phyloP scores from a whole-genome alignment of 495 filamentous ascomycete species.

The Lineolata rhizophorae region DNA sequence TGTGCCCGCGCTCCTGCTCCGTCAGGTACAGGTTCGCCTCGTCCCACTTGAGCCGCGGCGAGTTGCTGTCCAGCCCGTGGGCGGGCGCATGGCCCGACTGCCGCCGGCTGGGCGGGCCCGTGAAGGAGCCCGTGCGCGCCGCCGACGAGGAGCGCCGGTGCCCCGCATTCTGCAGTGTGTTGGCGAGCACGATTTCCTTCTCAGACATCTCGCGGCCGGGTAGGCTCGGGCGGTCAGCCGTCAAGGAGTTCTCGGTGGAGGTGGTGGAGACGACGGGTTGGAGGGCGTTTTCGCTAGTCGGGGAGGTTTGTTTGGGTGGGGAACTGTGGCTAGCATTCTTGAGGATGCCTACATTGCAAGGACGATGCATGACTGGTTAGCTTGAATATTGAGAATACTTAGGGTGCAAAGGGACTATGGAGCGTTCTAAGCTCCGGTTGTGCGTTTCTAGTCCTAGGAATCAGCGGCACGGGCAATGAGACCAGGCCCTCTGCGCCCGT shows the following conservation, averaged over 20 bases:
- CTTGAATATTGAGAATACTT: neutral
- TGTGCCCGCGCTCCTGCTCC: conserved; percentile 81
- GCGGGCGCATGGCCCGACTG: conserved; percentile 31
- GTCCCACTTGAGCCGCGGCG: conserved; percentile 82
- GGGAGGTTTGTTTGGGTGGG: conserved; percentile 22
- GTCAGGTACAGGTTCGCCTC: conserved; percentile 91
- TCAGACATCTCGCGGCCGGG: conserved; percentile 30
- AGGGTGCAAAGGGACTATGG: neutral
- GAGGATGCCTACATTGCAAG: conserved; percentile 70
- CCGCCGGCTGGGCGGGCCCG: conserved; percentile 42
- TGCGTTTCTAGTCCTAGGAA: too few species aligned
- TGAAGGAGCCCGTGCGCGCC: conserved; percentile 20
- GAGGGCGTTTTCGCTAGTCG: conserved; percentile 14
- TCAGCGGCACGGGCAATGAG: too few species aligned
- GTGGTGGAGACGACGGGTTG: conserved; percentile 12
- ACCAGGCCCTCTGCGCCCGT: neutral
- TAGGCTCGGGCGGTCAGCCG: conserved; percentile 7
- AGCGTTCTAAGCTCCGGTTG: too few species aligned
- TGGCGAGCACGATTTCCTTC: conserved; percentile 77
- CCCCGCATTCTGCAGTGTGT: conserved; percentile 86
- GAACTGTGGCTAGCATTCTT: conserved; percentile 59
- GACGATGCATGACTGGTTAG: conserved; percentile 1
- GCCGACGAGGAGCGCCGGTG: conserved; percentile 61
- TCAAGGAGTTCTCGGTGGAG: too few species aligned
- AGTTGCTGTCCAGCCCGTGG: conserved; percentile 27